phyloP scores from a whole-genome alignment of 2,329 filamentous ascomycete species.

The Calonectria naviculata region DNA sequence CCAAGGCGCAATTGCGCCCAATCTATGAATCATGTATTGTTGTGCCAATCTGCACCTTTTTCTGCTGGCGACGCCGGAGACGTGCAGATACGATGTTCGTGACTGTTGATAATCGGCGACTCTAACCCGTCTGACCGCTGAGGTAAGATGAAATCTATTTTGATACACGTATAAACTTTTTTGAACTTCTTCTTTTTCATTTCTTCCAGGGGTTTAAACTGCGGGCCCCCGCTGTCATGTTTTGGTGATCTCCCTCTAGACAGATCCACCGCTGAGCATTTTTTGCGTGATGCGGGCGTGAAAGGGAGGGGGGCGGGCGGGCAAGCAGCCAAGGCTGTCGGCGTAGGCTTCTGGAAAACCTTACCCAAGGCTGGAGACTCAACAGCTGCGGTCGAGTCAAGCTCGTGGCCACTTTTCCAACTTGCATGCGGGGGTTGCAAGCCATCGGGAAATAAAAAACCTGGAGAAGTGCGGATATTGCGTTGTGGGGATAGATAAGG shows the following conservation, averaged over 20 bases:
- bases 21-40: constrained; percentile 7
- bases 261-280: not conserved
- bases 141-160: not conserved
- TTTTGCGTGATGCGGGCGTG: too few relatives aligned
- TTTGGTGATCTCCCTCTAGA: not conserved
- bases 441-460: constrained; percentile 11
- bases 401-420: not conserved
- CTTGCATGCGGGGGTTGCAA: constrained; percentile 4
- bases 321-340: not conserved
- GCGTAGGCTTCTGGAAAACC: not conserved
- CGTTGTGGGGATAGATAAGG: constrained; percentile 17
- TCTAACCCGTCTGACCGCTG: not conserved
- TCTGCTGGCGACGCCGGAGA: not conserved
- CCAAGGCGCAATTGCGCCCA: not conserved
- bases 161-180: not conserved
- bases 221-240: not conserved
- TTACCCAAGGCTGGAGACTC: not conserved
- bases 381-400: not conserved
- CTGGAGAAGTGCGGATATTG: constrained; percentile 10
- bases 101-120: not conserved
- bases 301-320: not conserved
- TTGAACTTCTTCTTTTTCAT: not conserved
- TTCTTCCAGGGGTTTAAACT: not conserved
- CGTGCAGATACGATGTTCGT: not conserved
- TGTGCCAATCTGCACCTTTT: not conserved